Evolutionary conservation across 371 early-diverging fungal species (phyloP), one percentile per base, ranked within the genome.

Genomic region (Coemansia sp.): DNA sequence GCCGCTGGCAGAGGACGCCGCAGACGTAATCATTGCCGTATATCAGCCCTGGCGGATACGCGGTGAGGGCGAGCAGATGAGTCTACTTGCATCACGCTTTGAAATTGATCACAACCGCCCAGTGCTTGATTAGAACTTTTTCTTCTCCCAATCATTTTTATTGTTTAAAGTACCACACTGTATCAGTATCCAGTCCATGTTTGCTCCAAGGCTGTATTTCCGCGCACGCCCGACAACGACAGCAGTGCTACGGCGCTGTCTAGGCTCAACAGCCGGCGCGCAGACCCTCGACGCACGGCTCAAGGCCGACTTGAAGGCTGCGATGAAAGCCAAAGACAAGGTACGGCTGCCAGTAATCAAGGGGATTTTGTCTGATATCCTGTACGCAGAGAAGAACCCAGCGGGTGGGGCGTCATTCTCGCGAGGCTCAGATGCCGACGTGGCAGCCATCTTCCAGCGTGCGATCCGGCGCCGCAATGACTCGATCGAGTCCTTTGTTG

Each of bases 391-490:
- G 63, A 92, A 92, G 76, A 71, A 63, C 66, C 60, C 46, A 12
- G n/a, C 60, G 4, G n/a, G 46, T 3, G 54, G 69, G 29, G 15
- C 58, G n/a, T 48, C 58, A 11, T 71, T 68, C 29, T 66, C 69
- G 40, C 67, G 63, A 19, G 67, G 70, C 32, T 76, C 67, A 1
- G 81, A 73, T 52, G 53, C 56, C 8, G 85, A 85, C 44, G 63
- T 86, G 11, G 67, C 85, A 28, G 58, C 72, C 0, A 82, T 90
- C 11, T 76, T 93, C 39, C 91, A 89, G 70, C 85, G 86, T 40
- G 85, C 89, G 15, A 87, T 92, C 58, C 90, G 90, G 78, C 83
- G 83, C 48, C 86, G 92, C 13, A 81, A 86, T 60, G 93, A 93
- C 28, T 88, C 92, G 13, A 82, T 90, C 28, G 39, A 61, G 44